A percentile compares a stretch with the other conserved stretches of the same genome.
Conservation (phyloP, 2,329 filamentous ascomycete genomes). For the Colletotrichum navitas region DNA sequence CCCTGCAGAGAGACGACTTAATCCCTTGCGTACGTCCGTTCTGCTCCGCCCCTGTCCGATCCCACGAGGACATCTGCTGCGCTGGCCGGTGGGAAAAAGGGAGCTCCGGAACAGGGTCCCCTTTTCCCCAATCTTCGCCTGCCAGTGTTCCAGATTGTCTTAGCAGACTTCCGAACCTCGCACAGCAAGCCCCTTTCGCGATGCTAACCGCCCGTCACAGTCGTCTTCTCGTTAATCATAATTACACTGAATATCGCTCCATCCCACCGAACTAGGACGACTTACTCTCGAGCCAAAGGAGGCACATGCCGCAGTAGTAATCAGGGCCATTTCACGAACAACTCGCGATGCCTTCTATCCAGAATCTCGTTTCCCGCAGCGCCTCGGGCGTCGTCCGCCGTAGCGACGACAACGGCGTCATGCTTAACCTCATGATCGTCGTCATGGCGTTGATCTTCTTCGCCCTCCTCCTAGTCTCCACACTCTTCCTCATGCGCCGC, state of each 20-base stretch:
- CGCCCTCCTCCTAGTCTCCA: slow-evolving; percentile 74
- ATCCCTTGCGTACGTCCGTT: slow-evolving; percentile 41
- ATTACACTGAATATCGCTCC: slow-evolving; percentile 33
- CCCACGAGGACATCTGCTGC: slow-evolving; percentile 1
- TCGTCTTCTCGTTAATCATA: slow-evolving; percentile 34
- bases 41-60: slow-evolving; percentile 1
- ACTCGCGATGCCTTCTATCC: slow-evolving; percentile 54
- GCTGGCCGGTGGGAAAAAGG: slow-evolving; percentile 27
- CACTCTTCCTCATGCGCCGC: slow-evolving; percentile 80
- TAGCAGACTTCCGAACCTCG: slow-evolving; percentile 13
- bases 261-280: neutral
- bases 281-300: slow-evolving; percentile 24
- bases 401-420: slow-evolving; percentile 64
- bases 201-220: slow-evolving; percentile 31
- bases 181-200: slow-evolving; percentile 18
- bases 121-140: slow-evolving; percentile 22
- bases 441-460: slow-evolving; percentile 84
- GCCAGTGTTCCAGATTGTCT: slow-evolving; percentile 38
- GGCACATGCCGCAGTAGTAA: slow-evolving; percentile 26
- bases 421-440: slow-evolving; percentile 82
- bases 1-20: slow-evolving; percentile 35
- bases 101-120: slow-evolving; percentile 22
- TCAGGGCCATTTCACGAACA: slow-evolving; percentile 18
- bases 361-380: slow-evolving; percentile 55
- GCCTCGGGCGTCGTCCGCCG: slow-evolving; percentile 54